phyloP scores from a whole-genome alignment of 2,329 filamentous ascomycete species.

The Penicillium sp. region DNA sequence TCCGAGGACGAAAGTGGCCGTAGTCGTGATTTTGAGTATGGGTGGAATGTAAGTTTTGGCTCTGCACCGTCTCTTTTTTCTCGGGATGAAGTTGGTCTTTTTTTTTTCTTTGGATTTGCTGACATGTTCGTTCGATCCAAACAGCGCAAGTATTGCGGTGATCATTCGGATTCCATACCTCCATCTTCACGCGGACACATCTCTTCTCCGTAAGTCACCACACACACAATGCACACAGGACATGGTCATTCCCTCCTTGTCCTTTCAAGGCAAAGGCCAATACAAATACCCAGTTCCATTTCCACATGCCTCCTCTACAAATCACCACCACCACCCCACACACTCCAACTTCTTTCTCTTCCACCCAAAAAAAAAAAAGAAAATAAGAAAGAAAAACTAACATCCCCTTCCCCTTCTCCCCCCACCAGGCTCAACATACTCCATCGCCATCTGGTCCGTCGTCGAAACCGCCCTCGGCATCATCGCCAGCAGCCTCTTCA shows the following conservation, averaged over 20 bases:
- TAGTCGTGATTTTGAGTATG: conserved; percentile 48
- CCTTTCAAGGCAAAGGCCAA: too few species aligned
- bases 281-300: background rate
- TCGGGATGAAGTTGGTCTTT: too few species aligned
- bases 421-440: conserved; percentile 33
- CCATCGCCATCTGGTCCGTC: conserved; percentile 34
- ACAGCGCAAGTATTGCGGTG: conserved; percentile 32
- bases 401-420: background rate
- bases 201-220: conserved; percentile 24
- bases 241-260: too few species aligned
- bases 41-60: conserved; percentile 39
- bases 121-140: background rate
- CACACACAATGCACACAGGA: too few species aligned
- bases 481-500: conserved; percentile 42
- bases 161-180: conserved; percentile 42
- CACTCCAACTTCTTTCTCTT: background rate
- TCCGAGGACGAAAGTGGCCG: conserved; percentile 43
- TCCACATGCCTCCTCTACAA: background rate
- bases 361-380: too few species aligned
- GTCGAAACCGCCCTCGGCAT: conserved; percentile 30
- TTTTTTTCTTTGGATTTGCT: background rate
- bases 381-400: background rate
- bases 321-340: background rate
- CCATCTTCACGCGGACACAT: conserved; percentile 30
- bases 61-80: background rate